Evolutionary conservation across 2,329 filamentous ascomycete species (phyloP).

Genomic region (Paracoccidioides lutzii): DNA sequence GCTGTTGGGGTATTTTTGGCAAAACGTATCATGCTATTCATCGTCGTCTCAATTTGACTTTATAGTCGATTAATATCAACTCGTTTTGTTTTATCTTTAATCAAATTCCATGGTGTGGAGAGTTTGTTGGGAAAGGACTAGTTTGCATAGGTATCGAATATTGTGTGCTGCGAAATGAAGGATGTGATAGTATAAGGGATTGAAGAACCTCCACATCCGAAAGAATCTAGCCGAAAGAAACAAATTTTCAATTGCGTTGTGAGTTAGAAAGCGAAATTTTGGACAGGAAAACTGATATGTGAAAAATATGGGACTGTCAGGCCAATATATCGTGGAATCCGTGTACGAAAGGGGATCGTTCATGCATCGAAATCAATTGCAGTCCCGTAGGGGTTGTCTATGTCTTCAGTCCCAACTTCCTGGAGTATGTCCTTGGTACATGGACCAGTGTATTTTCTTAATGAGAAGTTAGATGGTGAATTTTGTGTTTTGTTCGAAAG

Average conservation of each 20-base stretch:
- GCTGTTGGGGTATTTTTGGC: neutral
- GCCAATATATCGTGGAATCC: neutral
- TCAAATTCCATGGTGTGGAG: too few species aligned
- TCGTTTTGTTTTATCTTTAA: too few species aligned
- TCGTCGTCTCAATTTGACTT: neutral
- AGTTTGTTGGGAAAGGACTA: too few species aligned
- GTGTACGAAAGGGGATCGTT: neutral
- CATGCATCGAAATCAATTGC: conserved; percentile 7
- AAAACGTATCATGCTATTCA: neutral
- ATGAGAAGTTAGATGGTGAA: conserved; percentile 6
- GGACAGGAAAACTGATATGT: neutral
- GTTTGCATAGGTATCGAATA: too few species aligned
- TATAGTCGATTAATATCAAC: neutral
- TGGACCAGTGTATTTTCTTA: conserved; percentile 46
- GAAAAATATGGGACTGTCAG: neutral
- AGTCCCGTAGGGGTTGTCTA: conserved; percentile 4
- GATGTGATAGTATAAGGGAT: too few species aligned
- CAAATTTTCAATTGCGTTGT: neutral
- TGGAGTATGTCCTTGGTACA: conserved; percentile 41
- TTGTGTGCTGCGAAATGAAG: too few species aligned
- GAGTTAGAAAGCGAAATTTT: neutral
- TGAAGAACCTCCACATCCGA: neutral
- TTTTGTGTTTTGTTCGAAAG: neutral
- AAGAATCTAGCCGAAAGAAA: neutral
- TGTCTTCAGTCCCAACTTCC: conserved; percentile 23